Percentiles rank a stretch among this genome's conserved stretches.
Conservation (phyloP, 2,329 filamentous ascomycete genomes). For the Mycosphaerelloides madeirae region DNA sequence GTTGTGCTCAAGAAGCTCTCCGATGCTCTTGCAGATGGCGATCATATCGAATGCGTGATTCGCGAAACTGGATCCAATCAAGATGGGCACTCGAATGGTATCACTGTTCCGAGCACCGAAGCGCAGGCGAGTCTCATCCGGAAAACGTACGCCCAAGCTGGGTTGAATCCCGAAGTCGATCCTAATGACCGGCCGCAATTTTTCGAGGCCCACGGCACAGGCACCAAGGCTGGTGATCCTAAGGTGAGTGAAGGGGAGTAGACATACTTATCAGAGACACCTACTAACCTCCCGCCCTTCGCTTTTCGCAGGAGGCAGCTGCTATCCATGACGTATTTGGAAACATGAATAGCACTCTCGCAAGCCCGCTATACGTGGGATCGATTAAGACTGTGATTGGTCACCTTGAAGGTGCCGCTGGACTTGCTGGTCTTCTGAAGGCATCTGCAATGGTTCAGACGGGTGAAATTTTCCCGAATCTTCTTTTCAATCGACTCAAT, state of each 20-base stretch:
- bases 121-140: constrained; percentile 41
- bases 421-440: constrained; percentile 25
- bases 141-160: constrained; percentile 46
- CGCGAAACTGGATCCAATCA: constrained; percentile 34
- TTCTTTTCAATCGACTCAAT: constrained; percentile 23
- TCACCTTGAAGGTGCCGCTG: constrained; percentile 22
- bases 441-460: constrained; percentile 24
- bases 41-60: constrained; percentile 33
- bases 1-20: constrained; percentile 28
- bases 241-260: too few species aligned
- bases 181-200: constrained; percentile 19
- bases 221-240: constrained; percentile 20
- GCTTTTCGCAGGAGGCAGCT: too few species aligned
- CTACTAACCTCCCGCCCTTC: too few species aligned
- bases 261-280: too few species aligned
- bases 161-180: constrained; percentile 42
- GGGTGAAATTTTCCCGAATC: constrained; percentile 23
- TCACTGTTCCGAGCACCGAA: constrained; percentile 35
- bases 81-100: constrained; percentile 36
- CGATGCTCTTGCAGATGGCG: constrained; percentile 13
- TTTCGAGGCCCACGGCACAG: constrained; percentile 27
- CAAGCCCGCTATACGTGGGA: constrained; percentile 20
- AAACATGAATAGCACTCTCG: too few species aligned
- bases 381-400: constrained; percentile 27
- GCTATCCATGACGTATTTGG: not conserved